Evolutionary conservation across 1,284 basidiomycete genomes (phyloP), one percentile per base, ranked within the genome.

Genomic region (Trichosporon asahii): DNA sequence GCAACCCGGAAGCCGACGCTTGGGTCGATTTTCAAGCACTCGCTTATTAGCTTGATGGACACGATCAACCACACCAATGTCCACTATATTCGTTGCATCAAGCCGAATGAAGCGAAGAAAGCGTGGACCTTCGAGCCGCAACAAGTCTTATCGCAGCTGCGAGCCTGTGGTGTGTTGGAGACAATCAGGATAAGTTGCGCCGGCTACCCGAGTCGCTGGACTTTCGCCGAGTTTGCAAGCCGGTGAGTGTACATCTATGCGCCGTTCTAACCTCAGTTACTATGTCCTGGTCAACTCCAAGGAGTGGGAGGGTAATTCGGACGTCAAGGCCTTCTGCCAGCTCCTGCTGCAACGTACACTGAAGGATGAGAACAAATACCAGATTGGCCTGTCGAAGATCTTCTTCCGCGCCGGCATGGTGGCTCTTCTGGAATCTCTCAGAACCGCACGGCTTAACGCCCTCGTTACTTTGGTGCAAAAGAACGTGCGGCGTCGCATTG

Each of bases 391-490:
- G 27, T 98, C 94, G 40, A 99, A 99, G 85, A 97, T 99, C 78
- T 99, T 99, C 86, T 99, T 99, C 89, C 90, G 97, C 68, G 95
- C 97, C 12, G 97, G 97, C 75, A 98, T 99, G 93, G 90, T 99
- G 55, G 96, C 97, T n/a, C 91, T 93, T 15, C 88, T 99, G 67
- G 97, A 99, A 84, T 90, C 94, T 37, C 86, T 95, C 66, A 91
- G 97, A 31, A 90, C 93, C 7, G 90, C 92, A 72, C 88, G 92
- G 71, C 88, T 99, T 68, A 96, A 98, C 79, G 86, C 89, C 21
- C 89, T 99, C 81, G 94, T 96, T 68, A 98, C 94, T 14, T 88
- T 97, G 64, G 91, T 99, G 15, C 97, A 99, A 85, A 99, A 99
- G 89, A 98, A 98, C 82, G 90, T 98, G 85, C 88, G 93, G 61